Base-by-base conservation (phyloP, 1,284 basidiomycete genomes). In the Limonomyces culmigenus region DNA sequence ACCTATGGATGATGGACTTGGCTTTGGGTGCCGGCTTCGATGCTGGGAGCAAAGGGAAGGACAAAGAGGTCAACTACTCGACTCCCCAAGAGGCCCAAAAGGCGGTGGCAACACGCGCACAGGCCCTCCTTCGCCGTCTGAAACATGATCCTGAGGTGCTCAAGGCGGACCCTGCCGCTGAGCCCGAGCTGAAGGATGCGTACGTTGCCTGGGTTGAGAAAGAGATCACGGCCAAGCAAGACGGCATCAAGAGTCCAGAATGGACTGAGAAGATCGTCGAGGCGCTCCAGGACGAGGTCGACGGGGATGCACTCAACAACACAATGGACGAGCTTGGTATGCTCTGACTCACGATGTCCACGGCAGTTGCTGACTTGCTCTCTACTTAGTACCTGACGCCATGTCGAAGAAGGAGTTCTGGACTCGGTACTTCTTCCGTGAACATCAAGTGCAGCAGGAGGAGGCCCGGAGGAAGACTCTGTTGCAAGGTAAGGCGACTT, bases 371-470 rank as follows among this genome's bases (percentile, higher is more conserved):
- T 11, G 10, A 32, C 16, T 32, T 38, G 16, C 14, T 23, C 3
- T 29, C 23, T 18, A 4, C 16, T 5, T 45, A 91, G 88, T 89
- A 1, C 85, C 86, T 3, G 65, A 69, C 15, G 60, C 63, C 38
- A 58, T 93, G 45, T 62, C 68, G 2, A 65, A 71, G 37, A 69
- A 77, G 32, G 64, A 65, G 29, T 96, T 95, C 57, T 95, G 91
- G 91, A 70, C 72, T 34, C 67, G 89, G 12, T 95, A 89, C 56
- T 88, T 92, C 58, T 96, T 92, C 72, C 73, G 89, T 25, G 73
- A 77, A 23, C 63, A 83, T 51, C 85, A 89, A 54, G 91, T 95
- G 41, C 74, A 81, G 42, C 58, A 63, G 19, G 87, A 92, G 45
- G 86, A 89, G 50, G 72, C 72, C 47, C 76, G 77, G 45, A 72